These are phyloP conservation scores for Vitis hybrid DNA, from an alignment of 177 flowering plant genomes.

Conservation along the genomic window DNA sequence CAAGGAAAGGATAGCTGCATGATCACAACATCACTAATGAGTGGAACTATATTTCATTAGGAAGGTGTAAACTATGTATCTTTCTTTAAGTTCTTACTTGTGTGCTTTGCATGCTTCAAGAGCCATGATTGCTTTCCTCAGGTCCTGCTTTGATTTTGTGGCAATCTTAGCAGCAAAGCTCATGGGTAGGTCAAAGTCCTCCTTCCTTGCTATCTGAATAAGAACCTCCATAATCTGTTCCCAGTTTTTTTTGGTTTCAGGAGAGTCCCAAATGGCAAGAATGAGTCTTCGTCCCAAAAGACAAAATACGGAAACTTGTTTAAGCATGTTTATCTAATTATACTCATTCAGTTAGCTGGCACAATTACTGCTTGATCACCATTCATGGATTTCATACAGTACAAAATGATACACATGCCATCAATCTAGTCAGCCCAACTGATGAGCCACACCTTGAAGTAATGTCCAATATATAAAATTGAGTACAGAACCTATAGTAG, in stretches of 20 bases:
- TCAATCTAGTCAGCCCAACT: too few relatives aligned
- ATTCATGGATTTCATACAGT: too few relatives aligned
- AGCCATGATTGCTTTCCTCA: conserved; percentile 76
- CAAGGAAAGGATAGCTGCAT: conserved; percentile 69
- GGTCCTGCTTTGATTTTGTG: conserved; percentile 61
- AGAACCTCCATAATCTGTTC: conserved; percentile 67
- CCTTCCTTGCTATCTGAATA: conserved; percentile 60
- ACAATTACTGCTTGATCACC: too few relatives aligned
- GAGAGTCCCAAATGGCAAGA: background rate
- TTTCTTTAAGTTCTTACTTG: conserved; percentile 41
- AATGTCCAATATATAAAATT: too few relatives aligned
- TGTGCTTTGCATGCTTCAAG: conserved; percentile 84
- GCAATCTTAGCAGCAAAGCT: conserved; percentile 72
- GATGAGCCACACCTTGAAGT: too few relatives aligned
- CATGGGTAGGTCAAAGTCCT: conserved; percentile 57
- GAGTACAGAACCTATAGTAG: too few relatives aligned
- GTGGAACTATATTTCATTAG: background rate
- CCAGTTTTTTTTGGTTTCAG: too few relatives aligned
- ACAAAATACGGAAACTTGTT: too few relatives aligned
- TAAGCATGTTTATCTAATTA: too few relatives aligned
- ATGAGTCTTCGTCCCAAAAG: background rate
- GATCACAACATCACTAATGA: background rate
- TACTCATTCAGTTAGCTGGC: too few relatives aligned
- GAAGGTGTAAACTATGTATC: background rate
- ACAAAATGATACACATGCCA: too few relatives aligned